Percentiles rank a stretch among this genome's conserved stretches.
phyloP scores from a whole-genome alignment of 305 asterid genomes.

The Galium porrigens region DNA sequence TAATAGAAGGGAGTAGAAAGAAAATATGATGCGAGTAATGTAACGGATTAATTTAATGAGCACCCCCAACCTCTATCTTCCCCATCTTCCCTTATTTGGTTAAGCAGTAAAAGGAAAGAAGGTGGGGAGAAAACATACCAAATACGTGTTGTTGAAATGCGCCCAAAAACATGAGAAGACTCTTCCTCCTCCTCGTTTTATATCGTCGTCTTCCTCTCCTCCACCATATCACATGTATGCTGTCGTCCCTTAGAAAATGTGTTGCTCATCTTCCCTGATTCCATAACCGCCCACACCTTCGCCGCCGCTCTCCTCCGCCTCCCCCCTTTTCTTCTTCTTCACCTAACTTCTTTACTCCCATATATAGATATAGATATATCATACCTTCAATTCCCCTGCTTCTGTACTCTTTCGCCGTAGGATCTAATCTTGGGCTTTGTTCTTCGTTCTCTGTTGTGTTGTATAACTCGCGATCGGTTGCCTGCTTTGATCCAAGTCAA shows the following conservation, averaged over 20 bases:
- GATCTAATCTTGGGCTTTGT: conserved; percentile 22
- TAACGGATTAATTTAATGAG: not conserved
- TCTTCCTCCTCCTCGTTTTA: not conserved
- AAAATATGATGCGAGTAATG: not conserved
- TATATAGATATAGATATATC: not conserved
- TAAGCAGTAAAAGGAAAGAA: not conserved
- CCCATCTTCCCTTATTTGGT: not conserved
- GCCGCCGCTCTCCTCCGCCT: conserved; percentile 10
- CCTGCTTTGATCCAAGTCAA: not conserved
- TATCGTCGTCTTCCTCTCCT: not conserved
- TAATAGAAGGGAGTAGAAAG: not conserved
- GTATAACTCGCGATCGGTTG: not conserved
- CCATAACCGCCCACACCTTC: conserved; percentile 15
- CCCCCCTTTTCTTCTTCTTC: not conserved
- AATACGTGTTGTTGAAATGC: conserved; percentile 1
- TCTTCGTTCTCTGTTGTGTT: not conserved
- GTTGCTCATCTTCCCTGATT: conserved; percentile 17
- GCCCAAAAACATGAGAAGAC: not conserved
- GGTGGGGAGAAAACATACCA: not conserved
- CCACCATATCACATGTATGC: conserved; percentile 16
- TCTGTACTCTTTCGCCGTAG: not conserved
- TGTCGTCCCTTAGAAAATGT: conserved; percentile 15
- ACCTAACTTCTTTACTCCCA: not conserved
- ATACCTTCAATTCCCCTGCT: not conserved
- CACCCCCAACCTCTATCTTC: not conserved